phyloP scores from a whole-genome alignment of 2,329 filamentous ascomycete species.

The Cercospora zeae-maydis region DNA sequence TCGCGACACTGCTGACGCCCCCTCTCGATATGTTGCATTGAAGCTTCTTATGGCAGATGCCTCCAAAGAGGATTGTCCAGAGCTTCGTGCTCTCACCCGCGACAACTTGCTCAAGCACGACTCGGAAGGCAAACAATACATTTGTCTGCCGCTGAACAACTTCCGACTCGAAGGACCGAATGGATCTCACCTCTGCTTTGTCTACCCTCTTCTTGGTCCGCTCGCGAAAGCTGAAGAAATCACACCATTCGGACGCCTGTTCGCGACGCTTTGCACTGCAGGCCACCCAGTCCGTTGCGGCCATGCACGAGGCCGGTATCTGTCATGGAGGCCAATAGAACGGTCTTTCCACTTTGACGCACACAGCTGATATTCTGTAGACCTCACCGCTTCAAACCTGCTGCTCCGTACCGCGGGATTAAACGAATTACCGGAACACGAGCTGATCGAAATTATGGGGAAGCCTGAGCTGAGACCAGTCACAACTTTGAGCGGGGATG shows the following conservation, averaged over 20 bases:
- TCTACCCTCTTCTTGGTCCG: neutral
- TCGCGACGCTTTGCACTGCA: neutral
- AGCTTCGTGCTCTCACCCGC: neutral
- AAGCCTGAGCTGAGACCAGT: neutral
- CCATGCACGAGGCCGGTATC: neutral
- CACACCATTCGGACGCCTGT: neutral
- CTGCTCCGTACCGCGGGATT: neutral
- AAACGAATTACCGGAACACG: neutral
- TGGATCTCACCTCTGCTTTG: conserved; percentile 24
- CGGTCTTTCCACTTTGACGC: too few species aligned
- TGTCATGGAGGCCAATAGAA: neutral
- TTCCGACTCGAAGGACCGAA: conserved; percentile 36
- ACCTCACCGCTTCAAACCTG: neutral
- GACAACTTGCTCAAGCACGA: neutral
- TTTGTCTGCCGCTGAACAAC: conserved; percentile 28
- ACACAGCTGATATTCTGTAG: neutral
- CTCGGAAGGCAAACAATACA: neutral
- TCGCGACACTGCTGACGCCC: neutral
- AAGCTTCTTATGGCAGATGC: neutral
- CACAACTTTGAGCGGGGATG: neutral
- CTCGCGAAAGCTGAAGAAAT: neutral
- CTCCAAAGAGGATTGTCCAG: neutral
- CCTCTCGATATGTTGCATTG: neutral
- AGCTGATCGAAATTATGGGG: neutral
- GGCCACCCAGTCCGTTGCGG: neutral